These are phyloP conservation scores for Candida vaughaniae DNA, from an alignment of 805 yeast genomes.

Conservation along the genomic window DNA sequence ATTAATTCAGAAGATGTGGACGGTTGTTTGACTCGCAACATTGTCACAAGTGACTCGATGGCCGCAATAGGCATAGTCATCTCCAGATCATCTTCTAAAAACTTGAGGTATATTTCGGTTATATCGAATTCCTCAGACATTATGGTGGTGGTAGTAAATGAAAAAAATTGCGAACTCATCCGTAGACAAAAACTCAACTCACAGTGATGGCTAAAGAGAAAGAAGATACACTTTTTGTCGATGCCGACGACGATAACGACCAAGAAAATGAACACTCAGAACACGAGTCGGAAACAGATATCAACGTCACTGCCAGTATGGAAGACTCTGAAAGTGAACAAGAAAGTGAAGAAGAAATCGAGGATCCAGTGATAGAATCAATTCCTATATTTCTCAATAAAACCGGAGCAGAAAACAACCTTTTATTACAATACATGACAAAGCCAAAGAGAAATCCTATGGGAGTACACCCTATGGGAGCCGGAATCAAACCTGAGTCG, in stretches of 20 bases:
- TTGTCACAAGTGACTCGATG: slow-evolving; percentile 86
- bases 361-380: slow-evolving; percentile 38
- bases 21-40: slow-evolving; percentile 80
- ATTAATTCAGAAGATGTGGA: slow-evolving; percentile 92
- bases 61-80: slow-evolving; percentile 99
- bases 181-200: no score
- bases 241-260: slow-evolving; percentile 2
- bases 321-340: slow-evolving; percentile 2
- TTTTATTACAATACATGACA: slow-evolving; percentile 52
- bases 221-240: slow-evolving; percentile 6
- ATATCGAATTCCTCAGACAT: slow-evolving; percentile 59
- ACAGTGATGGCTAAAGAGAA: slow-evolving; percentile 1
- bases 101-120: slow-evolving; percentile 73
- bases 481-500: slow-evolving; percentile 60
- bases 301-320: neutral
- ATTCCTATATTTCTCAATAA: slow-evolving; percentile 34
- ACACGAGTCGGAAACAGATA: slow-evolving; percentile 1
- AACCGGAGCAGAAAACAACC: slow-evolving; percentile 22
- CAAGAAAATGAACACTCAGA: neutral
- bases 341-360: slow-evolving; percentile 10
- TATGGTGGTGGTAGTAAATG: no score
- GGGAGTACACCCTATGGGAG: slow-evolving; percentile 25
- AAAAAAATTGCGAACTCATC: no score
- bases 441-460: slow-evolving; percentile 39
- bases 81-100: slow-evolving; percentile 86